Conservation (phyloP, 768 basidiomycete species). For the Mycena rosella region DNA sequence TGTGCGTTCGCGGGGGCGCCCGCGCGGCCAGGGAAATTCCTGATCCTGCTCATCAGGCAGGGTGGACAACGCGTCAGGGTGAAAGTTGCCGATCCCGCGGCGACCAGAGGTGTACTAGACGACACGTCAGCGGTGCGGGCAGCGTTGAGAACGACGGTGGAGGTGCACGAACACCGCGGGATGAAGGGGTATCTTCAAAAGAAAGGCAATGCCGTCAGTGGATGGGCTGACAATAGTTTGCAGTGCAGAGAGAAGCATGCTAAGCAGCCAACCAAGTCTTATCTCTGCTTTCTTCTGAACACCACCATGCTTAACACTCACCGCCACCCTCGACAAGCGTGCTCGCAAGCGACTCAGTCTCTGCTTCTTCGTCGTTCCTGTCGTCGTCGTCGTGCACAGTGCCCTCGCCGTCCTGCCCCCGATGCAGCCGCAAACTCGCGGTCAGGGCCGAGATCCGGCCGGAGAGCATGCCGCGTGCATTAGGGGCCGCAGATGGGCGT, state of each 20-base stretch:
- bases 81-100: constrained; percentile 27
- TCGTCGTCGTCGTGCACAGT: background rate
- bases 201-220: constrained; percentile 11
- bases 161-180: constrained; percentile 9
- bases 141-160: background rate
- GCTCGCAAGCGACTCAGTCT: no score
- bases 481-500: background rate
- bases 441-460: constrained; percentile 13
- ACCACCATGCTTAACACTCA: no score
- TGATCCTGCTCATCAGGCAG: background rate
- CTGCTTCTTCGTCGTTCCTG: constrained; percentile 4
- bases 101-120: constrained; percentile 25
- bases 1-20: constrained; percentile 25
- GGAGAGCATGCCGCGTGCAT: constrained; percentile 4
- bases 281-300: constrained; percentile 2
- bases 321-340: constrained; percentile 17
- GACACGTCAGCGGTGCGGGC: constrained; percentile 16
- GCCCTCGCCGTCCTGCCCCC: constrained; percentile 10
- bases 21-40: constrained; percentile 29
- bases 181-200: constrained; percentile 9
- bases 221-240: background rate
- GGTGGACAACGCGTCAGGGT: background rate
- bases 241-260: constrained; percentile 4
- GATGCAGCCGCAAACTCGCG: constrained; percentile 14
- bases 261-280: background rate